These are phyloP conservation scores for Penicillium crystallinum DNA, from an alignment of 495 filamentous ascomycete genomes.

Conservation along the genomic window DNA sequence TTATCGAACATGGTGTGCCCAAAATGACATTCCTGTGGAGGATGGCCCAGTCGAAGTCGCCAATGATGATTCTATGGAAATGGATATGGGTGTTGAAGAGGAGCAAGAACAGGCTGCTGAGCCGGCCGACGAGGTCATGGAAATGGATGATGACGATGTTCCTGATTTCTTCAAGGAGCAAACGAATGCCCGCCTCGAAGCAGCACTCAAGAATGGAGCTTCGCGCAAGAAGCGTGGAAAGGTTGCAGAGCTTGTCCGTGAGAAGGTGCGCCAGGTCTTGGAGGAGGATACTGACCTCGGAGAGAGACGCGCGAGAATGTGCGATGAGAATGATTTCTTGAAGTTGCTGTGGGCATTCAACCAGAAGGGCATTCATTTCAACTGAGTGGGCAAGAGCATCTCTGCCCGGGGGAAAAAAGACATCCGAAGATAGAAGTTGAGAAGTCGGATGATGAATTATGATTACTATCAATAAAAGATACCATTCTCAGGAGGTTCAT, in stretches of 20 bases:
- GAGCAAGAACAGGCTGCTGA: slow-evolving; percentile 29
- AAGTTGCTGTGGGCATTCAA: slow-evolving; percentile 73
- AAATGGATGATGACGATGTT: slow-evolving; percentile 55
- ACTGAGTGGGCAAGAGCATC: slow-evolving; percentile 37
- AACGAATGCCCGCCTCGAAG: slow-evolving; percentile 39
- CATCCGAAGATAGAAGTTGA: slow-evolving; percentile 9
- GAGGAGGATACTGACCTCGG: slow-evolving; percentile 69
- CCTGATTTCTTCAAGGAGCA: slow-evolving; percentile 76
- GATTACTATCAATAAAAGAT: slow-evolving; percentile 39
- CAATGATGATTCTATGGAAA: slow-evolving; percentile 35
- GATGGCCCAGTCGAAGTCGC: slow-evolving; percentile 53
- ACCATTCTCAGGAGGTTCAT: slow-evolving; percentile 36
- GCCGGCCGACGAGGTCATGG: slow-evolving; percentile 45
- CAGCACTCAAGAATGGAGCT: slow-evolving; percentile 38
- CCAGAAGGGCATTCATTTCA: slow-evolving; percentile 90
- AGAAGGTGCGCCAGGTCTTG: slow-evolving; percentile 78
- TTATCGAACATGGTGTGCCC: slow-evolving; percentile 83
- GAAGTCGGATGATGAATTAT: slow-evolving; percentile 29
- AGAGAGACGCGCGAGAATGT: slow-evolving; percentile 75
- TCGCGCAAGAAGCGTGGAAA: slow-evolving; percentile 67
- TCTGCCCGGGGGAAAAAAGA: slow-evolving; percentile 4
- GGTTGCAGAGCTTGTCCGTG: slow-evolving; percentile 69
- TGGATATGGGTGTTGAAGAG: slow-evolving; percentile 42
- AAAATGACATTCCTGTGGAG: slow-evolving; percentile 72
- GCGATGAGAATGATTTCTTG: slow-evolving; percentile 88